These are phyloP conservation scores for Heritiera fomes DNA, from an alignment of 345 rosid genomes.

Conservation along the genomic window DNA sequence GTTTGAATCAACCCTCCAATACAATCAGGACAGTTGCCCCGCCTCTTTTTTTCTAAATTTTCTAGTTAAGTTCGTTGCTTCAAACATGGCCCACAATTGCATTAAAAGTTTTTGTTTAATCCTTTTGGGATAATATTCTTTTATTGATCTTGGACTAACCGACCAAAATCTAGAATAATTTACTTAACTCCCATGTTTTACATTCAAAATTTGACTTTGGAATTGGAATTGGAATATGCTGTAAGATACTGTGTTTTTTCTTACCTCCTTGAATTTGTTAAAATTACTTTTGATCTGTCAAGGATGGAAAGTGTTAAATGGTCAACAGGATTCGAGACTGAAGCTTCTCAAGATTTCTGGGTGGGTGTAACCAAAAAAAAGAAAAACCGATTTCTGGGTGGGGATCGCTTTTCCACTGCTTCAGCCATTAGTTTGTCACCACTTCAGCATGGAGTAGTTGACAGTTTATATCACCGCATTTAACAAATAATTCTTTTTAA, in stretches of 20 bases:
- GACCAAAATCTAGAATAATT: background rate
- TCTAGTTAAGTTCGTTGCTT: slow-evolving; percentile 27
- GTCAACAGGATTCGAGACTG: background rate
- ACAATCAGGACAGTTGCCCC: background rate
- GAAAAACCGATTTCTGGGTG: too few relatives aligned
- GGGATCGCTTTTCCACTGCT: background rate
- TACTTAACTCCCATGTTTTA: background rate
- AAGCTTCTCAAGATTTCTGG: background rate
- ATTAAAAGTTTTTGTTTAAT: too few relatives aligned
- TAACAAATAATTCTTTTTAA: background rate
- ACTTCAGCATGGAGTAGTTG: background rate
- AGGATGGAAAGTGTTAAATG: background rate
- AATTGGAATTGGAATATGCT: too few relatives aligned
- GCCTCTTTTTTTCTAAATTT: background rate
- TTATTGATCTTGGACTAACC: background rate
- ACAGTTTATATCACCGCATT: background rate
- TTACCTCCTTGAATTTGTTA: background rate
- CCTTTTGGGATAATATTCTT: background rate
- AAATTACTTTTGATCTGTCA: background rate
- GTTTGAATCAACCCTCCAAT: background rate
- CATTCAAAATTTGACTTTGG: too few relatives aligned
- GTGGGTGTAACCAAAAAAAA: too few relatives aligned
- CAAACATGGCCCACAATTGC: slow-evolving; percentile 2
- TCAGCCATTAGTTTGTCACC: background rate
- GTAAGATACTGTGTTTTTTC: background rate